Evolutionary conservation across 129 eudicot genomes (phyloP).

Genomic region (Helichrysum umbraculigerum): DNA sequence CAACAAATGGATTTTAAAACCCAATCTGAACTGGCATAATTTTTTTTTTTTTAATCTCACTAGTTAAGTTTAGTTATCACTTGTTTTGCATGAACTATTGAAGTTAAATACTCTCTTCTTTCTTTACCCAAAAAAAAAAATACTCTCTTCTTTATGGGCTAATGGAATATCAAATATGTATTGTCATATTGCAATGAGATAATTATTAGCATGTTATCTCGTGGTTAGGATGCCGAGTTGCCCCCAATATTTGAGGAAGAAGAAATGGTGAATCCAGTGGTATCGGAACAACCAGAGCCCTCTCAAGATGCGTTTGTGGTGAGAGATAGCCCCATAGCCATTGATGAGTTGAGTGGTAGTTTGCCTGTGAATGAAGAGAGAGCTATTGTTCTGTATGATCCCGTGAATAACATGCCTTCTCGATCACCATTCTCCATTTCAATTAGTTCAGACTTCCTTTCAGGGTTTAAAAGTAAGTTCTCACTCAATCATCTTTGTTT

Average conservation of each 20-base stretch:
- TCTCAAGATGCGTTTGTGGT: conserved; percentile 14
- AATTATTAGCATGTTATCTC: neutral
- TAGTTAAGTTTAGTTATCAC: too few species aligned
- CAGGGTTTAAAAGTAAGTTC: conserved; percentile 60
- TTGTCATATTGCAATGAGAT: neutral
- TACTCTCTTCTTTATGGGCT: neutral
- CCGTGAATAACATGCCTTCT: conserved; percentile 38
- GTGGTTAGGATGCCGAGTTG: conserved; percentile 70
- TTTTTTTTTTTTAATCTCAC: too few species aligned
- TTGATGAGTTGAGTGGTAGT: conserved; percentile 38
- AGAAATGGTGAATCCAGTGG: conserved; percentile 39
- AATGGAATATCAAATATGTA: neutral
- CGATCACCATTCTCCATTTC: conserved; percentile 42
- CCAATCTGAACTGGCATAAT: too few species aligned
- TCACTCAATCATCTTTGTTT: neutral
- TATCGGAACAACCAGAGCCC: conserved; percentile 22
- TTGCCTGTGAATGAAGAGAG: conserved; percentile 62
- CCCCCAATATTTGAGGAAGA: conserved; percentile 77
- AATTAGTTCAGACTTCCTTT: conserved; percentile 53
- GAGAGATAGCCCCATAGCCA: conserved; percentile 30
- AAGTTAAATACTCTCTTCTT: neutral
- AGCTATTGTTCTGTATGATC: conserved; percentile 75
- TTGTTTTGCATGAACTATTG: neutral
- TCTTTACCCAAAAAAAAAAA: too few species aligned
- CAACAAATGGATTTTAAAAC: too few species aligned